Base-by-base conservation (phyloP, 306 rosid genomes). In the Comarum palustre region DNA sequence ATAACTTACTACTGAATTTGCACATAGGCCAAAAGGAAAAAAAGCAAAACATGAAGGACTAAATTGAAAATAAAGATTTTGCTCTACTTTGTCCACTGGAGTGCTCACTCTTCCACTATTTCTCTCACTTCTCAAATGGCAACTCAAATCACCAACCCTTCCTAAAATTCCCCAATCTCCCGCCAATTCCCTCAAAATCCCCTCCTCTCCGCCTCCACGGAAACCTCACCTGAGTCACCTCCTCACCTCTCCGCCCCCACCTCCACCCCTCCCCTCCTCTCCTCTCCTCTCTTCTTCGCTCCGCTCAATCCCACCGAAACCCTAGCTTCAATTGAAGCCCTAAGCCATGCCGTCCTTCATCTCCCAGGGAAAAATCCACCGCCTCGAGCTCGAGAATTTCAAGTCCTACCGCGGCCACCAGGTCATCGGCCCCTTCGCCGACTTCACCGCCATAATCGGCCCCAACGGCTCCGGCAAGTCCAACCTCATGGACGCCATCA, bases 381-480 rank as follows among this genome's bases (percentile, higher is more conserved):
- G 87, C n/a, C 66, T 95, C 25, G 97, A 95, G 85, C 87, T 95
- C 52, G 96, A 92, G 75, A 91, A 95, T 62, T 95, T 95, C 93
- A 95, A 95, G 82, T 95, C 99, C 25, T 95, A 95, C 88, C 88
- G 90, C 80, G 99, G 99, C 24, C 69, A 67, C 46, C 99, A 95
- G 47, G 80, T 82, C 3, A 95, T 95, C 36, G 97, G 99, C 7
- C 99, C 99, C 16, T 95, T 95, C 91, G 69, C 52, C 64, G 99
- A 95, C 77, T 95, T 95, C 90, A 95, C 99, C 36, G 97, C 97
- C 25, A 87, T 95, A 1, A 91, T 95, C 20, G 99, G 99, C 14
- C 99, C 99, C 68, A 95, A 95, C 59, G 99, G 99, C 4, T 83
- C 99, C 45, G 99, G 99, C 24, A 95, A 95, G 73, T 95, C 99